Conservation (phyloP, 768 basidiomycete species). For the Amanita molliuscula region DNA sequence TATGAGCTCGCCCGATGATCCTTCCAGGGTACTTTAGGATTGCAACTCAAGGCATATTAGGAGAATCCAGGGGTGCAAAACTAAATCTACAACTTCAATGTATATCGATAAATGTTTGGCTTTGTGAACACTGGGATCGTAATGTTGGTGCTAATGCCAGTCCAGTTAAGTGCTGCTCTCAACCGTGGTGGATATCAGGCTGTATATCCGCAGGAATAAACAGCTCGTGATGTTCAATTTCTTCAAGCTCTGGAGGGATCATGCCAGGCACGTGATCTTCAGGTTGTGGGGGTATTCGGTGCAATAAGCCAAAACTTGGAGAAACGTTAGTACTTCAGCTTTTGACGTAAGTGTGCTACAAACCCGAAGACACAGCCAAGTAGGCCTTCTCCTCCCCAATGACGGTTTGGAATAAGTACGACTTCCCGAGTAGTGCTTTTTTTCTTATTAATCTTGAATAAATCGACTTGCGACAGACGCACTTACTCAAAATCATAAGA, state of each 20-base stretch:
- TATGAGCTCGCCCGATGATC: conserved; percentile 9
- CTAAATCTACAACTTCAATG: neutral
- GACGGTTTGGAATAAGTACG: conserved; percentile 88
- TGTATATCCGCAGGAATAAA: conserved; percentile 64
- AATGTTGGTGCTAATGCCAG: neutral
- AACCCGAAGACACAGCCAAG: conserved; percentile 95
- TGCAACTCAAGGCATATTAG: neutral
- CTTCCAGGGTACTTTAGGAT: neutral
- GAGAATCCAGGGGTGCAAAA: neutral
- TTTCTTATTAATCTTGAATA: conserved; percentile 8
- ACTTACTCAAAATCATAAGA: conserved; percentile 94
- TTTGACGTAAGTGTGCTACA: conserved; percentile 16
- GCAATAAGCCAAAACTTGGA: conserved; percentile 76
- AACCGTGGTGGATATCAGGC: conserved; percentile 12
- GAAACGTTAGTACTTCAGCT: conserved; percentile 3
- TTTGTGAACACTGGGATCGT: neutral
- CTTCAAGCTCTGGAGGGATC: conserved; percentile 45
- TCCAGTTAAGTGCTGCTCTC: neutral
- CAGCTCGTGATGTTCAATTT: conserved; percentile 39
- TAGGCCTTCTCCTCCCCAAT: conserved; percentile 96
- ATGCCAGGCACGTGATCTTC: conserved; percentile 45
- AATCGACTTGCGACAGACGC: neutral
- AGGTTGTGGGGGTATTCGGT: conserved; percentile 81
- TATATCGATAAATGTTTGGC: neutral
- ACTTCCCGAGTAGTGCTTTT: conserved; percentile 83